Conservation (phyloP, 2,329 filamentous ascomycete species). For the Aspergillus sp. region DNA sequence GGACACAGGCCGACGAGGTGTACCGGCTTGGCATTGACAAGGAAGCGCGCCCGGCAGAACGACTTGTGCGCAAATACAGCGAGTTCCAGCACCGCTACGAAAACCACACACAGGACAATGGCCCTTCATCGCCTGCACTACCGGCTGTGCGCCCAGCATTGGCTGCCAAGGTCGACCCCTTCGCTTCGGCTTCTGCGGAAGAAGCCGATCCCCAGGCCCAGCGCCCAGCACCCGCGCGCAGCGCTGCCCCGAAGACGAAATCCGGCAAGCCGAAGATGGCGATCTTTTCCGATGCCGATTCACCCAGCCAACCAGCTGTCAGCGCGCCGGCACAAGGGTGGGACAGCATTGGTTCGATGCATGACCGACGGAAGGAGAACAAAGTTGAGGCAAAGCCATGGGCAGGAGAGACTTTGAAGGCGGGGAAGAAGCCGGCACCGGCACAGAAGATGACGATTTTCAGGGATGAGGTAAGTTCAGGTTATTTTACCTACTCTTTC, state of each 20-base stretch:
- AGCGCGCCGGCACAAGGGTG: slow-evolving; percentile 70
- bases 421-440: slow-evolving; percentile 76
- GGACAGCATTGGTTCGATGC: slow-evolving; percentile 86
- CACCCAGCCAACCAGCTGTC: slow-evolving; percentile 58
- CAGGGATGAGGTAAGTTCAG: slow-evolving; percentile 85
- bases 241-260: slow-evolving; percentile 58
- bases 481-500: slow-evolving; percentile 38
- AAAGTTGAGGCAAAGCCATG: slow-evolving; percentile 81
- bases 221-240: slow-evolving; percentile 51
- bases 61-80: slow-evolving; percentile 83
- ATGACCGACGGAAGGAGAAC: slow-evolving; percentile 94
- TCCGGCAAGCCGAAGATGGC: slow-evolving; percentile 78
- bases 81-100: slow-evolving; percentile 83
- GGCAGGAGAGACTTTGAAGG: slow-evolving; percentile 88
- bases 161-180: slow-evolving; percentile 83
- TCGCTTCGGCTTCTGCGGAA: slow-evolving; percentile 55
- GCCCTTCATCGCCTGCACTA: slow-evolving; percentile 82
- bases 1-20: slow-evolving; percentile 90
- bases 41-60: slow-evolving; percentile 78
- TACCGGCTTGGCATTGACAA: slow-evolving; percentile 87
- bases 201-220: slow-evolving; percentile 67
- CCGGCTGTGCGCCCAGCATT: slow-evolving; percentile 80
- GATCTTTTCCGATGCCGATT: slow-evolving; percentile 81
- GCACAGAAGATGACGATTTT: slow-evolving; percentile 87
- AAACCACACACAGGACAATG: slow-evolving; percentile 63